Evolutionary conservation across 1,139 yeast genomes (phyloP), one percentile per base, ranked within the genome.

Genomic region (Eremothecium cymbalariae): DNA sequence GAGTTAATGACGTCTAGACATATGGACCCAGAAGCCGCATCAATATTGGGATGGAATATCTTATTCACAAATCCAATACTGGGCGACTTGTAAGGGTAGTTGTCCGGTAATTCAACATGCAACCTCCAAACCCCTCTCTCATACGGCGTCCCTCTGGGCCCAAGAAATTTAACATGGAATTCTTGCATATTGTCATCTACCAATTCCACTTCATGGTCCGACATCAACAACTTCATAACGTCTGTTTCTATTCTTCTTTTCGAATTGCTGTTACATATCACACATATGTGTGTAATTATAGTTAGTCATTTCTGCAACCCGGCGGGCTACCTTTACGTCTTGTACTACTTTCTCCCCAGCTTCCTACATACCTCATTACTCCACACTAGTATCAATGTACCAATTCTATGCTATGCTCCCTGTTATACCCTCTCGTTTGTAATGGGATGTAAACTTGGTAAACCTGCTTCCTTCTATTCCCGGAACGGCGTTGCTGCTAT

Each of bases 1-100:
- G 90, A 96, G 59, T 90, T 90, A 47, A 90, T 88, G 22, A 90
- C 98, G 55, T 90, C 98, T 40, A 90, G 73, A 60, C 98, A 90
- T 9, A 90, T 96, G 0, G 94, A 78, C 0, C 98, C 98, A 3
- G 94, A 80, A 18, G 76, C 70, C 54, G 84, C 90, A 52, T 84
- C 95, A 41, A 84, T 83, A 55, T 90, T 90, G 5, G 98, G 98
- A 55, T 90, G 98, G 59, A 76, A 88, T 20, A 90, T 88, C 57
- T 80, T 83, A 59, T 88, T 90, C 38, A 77, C 77, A 56, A 90
- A 90, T 3, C 97, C 97, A 45, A 90, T 86, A 11, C 95, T 85
- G 9, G 98, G 98, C 7, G 95, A 83, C 55, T 85, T 88, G 59
- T 84, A 84, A 0, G 98, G 98, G 51, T 90, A 90, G 56, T 83